phyloP scores from a whole-genome alignment of 1,284 basidiomycete genomes.

The Trametes polyzona region DNA sequence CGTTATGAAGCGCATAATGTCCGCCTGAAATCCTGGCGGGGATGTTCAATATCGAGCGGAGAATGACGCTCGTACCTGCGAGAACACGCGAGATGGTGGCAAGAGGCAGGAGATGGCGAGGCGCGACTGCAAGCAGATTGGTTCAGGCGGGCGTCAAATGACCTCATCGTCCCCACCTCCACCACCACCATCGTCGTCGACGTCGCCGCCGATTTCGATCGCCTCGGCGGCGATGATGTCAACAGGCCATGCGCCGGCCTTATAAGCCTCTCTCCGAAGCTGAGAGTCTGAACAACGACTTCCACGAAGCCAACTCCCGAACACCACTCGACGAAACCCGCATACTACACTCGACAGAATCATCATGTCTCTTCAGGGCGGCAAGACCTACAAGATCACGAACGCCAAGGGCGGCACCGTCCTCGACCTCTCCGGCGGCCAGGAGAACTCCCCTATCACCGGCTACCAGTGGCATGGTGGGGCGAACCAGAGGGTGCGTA shows the following conservation, averaged over 20 bases:
- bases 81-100: too few species aligned
- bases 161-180: background rate
- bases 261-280: background rate
- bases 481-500: constrained; percentile 51
- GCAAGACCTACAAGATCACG: constrained; percentile 45
- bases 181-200: constrained; percentile 1
- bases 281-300: background rate
- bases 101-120: too few species aligned
- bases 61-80: too few species aligned
- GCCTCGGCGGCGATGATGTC: constrained; percentile 11
- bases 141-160: too few species aligned
- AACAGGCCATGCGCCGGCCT: background rate
- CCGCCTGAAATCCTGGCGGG: too few species aligned
- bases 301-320: background rate
- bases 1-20: too few species aligned
- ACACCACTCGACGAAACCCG: background rate
- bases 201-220: constrained; percentile 6
- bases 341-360: background rate
- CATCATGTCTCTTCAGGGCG: constrained; percentile 23
- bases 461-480: constrained; percentile 48
- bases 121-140: too few species aligned
- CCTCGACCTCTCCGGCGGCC: constrained; percentile 53
- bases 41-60: too few species aligned
- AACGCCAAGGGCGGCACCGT: constrained; percentile 55
- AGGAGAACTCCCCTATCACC: constrained; percentile 51